phyloP scores from a whole-genome alignment of 73 alveolate species.

The Symbiodinium natans region DNA sequence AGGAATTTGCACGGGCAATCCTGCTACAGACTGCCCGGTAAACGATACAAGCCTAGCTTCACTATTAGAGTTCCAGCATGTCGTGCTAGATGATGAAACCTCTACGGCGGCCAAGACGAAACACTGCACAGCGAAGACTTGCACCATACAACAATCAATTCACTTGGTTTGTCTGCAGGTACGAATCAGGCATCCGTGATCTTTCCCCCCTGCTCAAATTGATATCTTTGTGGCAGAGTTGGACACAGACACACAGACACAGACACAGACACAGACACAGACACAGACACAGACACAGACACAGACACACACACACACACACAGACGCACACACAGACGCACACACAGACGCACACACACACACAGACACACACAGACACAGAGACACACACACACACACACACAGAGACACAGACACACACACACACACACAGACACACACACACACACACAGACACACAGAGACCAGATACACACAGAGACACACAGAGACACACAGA shows the following conservation, averaged over 20 bases:
- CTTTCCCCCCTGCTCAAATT: background rate
- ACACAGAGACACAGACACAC: conserved; percentile 12
- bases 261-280: background rate
- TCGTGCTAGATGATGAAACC: background rate
- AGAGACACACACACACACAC: background rate
- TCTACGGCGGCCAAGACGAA: background rate
- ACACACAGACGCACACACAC: too few relatives aligned
- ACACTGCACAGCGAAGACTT: background rate
- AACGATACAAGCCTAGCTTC: too few relatives aligned
- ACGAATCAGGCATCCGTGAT: background rate
- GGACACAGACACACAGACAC: background rate
- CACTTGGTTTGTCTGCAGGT: background rate
- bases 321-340: too few relatives aligned
- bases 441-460: background rate
- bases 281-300: conserved; percentile 17
- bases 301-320: conserved; percentile 12
- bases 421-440: conserved; percentile 7
- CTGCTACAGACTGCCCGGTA: too few relatives aligned
- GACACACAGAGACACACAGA: conserved; percentile 9
- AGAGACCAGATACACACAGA: too few relatives aligned
- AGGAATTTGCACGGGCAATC: too few relatives aligned
- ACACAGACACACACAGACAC: conserved; percentile 7
- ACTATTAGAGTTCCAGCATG: background rate
- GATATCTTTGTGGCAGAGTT: background rate
- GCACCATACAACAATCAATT: background rate